These are phyloP conservation scores for Boletus sp. DNA, from an alignment of 768 basidiomycete genomes.

Conservation along the genomic window DNA sequence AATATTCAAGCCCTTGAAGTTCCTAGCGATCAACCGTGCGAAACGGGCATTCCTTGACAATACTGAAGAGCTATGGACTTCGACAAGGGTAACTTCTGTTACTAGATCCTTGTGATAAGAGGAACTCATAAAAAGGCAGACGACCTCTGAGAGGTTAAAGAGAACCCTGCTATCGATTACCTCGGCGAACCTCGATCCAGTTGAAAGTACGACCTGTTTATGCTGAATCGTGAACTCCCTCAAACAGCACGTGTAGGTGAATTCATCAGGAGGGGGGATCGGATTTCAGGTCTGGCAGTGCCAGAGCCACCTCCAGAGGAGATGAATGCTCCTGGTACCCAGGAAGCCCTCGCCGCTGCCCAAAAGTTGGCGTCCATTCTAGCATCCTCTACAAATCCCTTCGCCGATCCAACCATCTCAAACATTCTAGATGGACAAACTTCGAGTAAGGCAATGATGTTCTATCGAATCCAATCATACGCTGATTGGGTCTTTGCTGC, in stretches of 20 bases:
- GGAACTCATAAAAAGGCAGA: not conserved
- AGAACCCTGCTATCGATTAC: not conserved
- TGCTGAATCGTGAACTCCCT: not conserved
- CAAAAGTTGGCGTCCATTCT: not conserved
- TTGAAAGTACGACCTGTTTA: not conserved
- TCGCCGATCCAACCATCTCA: not conserved
- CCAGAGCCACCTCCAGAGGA: not conserved
- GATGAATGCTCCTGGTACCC: not conserved
- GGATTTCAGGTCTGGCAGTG: not conserved
- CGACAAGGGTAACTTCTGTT: not conserved
- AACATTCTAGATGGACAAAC: not conserved
- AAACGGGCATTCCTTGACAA: not conserved
- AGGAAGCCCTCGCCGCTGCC: not conserved
- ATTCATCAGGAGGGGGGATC: not conserved
- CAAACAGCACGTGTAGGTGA: not conserved
- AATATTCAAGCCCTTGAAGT: not conserved
- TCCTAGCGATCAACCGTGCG: not conserved
- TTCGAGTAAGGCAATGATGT: not conserved
- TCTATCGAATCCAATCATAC: not conserved
- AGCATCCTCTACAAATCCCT: not conserved
- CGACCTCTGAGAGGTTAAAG: constrained; percentile 5
- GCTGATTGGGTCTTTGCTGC: not conserved
- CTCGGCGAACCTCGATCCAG: not conserved
- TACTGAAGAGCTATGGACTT: not conserved
- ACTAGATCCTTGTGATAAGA: not conserved